These are phyloP conservation scores for Carex pumila DNA, from an alignment of 176 grass and related monocot genomes.

Conservation along the genomic window DNA sequence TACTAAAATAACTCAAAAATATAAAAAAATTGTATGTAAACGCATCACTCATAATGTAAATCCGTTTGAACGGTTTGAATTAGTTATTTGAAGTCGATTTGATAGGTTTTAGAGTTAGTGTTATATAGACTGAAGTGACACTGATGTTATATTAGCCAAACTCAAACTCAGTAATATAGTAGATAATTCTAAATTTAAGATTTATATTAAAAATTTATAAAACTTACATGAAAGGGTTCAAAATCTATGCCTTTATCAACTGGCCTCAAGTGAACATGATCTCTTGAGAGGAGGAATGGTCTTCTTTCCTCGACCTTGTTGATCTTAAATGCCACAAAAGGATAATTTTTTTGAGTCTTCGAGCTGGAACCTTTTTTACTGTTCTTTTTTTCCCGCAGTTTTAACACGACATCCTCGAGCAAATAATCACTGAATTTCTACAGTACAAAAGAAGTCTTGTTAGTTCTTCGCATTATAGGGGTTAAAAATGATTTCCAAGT, in stretches of 20 bases:
- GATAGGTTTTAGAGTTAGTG: no score
- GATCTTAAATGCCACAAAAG: conserved; percentile 28
- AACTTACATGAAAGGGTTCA: conserved; percentile 22
- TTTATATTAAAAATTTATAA: not conserved
- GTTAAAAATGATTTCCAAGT: not conserved
- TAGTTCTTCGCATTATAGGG: not conserved
- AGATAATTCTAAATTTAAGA: not conserved
- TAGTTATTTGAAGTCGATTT: no score
- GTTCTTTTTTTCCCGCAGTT: not conserved
- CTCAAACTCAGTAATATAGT: no score
- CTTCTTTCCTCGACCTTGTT: conserved; percentile 2
- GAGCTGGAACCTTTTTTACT: not conserved
- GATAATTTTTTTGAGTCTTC: not conserved
- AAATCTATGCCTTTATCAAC: not conserved
- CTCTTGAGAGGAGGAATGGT: conserved; percentile 37
- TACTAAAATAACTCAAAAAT: no score
- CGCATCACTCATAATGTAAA: no score
- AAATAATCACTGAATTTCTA: conserved; percentile 35
- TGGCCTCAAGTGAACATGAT: conserved; percentile 18
- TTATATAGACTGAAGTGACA: no score
- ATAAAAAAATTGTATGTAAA: no score
- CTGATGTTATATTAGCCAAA: no score
- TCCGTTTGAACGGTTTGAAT: no score
- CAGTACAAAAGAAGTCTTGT: not conserved
- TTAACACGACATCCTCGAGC: conserved; percentile 1